Evolutionary conservation across 345 rosid species (phyloP).

Genomic region (Salix dunnii): DNA sequence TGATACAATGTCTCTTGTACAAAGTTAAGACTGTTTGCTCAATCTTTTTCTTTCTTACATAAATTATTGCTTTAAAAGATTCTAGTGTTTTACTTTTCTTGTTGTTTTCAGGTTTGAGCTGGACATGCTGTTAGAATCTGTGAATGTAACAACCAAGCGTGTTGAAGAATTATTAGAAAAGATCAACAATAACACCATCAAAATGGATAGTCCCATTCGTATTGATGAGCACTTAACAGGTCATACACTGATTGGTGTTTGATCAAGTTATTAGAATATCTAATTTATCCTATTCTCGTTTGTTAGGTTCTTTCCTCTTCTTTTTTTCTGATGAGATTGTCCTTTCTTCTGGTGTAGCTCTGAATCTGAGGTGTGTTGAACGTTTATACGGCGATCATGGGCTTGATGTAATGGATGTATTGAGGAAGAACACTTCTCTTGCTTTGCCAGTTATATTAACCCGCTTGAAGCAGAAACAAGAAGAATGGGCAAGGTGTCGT

Average conservation of each 20-base stretch:
- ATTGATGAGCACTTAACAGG: slow-evolving; percentile 87
- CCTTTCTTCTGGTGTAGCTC: slow-evolving; percentile 46
- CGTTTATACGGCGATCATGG: slow-evolving; percentile 97
- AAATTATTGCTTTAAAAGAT: slow-evolving; percentile 1
- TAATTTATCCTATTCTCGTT: slow-evolving; percentile 6
- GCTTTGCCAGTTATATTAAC: slow-evolving; percentile 90
- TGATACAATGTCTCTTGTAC: neutral
- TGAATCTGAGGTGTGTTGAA: slow-evolving; percentile 89
- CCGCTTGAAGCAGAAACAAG: slow-evolving; percentile 96
- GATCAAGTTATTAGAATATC: slow-evolving; percentile 3
- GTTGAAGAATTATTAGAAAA: slow-evolving; percentile 83
- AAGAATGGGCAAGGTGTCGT: slow-evolving; percentile 93
- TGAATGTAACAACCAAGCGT: slow-evolving; percentile 67
- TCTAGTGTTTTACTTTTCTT: slow-evolving; percentile 10
- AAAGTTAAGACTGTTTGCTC: neutral
- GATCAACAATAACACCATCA: slow-evolving; percentile 57
- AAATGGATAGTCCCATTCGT: slow-evolving; percentile 51
- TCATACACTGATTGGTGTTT: slow-evolving; percentile 26
- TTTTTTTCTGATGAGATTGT: neutral
- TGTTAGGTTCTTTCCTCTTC: slow-evolving; percentile 10
- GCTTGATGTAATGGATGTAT: slow-evolving; percentile 86
- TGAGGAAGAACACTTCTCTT: slow-evolving; percentile 77
- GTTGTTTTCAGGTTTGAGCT: slow-evolving; percentile 75
- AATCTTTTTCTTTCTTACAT: neutral
- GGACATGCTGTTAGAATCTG: slow-evolving; percentile 96